Conservation (phyloP, 345 rosid genomes). For the Eucalyptus marginata region DNA sequence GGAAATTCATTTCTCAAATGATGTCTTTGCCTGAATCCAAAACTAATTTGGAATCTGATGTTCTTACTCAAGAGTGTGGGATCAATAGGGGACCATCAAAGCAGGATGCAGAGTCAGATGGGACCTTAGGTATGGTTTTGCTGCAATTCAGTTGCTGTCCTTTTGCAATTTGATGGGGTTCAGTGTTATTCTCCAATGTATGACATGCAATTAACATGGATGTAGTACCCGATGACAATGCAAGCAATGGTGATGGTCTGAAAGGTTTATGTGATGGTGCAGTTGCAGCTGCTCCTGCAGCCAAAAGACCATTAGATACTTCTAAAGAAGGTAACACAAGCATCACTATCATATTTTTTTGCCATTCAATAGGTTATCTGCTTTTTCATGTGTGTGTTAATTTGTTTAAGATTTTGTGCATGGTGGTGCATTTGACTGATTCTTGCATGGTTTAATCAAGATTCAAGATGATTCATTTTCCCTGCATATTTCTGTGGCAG, state of each 20-base stretch:
- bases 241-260: slow-evolving; percentile 5
- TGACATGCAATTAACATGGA: slow-evolving; percentile 14
- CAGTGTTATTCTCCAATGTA: not conserved
- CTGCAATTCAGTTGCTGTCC: not conserved
- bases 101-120: slow-evolving; percentile 3
- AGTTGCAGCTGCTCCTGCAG: slow-evolving; percentile 14
- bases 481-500: not conserved
- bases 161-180: not conserved
- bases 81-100: not conserved
- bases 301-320: slow-evolving; percentile 37
- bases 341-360: not conserved
- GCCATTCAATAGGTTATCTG: not conserved
- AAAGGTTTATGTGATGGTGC: slow-evolving; percentile 2
- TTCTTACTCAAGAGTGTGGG: slow-evolving; percentile 13
- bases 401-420: not conserved
- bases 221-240: slow-evolving; percentile 1
- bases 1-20: slow-evolving; percentile 55
- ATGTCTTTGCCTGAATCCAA: slow-evolving; percentile 31
- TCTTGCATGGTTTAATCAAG: not conserved
- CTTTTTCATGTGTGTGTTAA: not conserved
- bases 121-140: not conserved
- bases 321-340: slow-evolving; percentile 29
- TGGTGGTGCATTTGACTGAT: not conserved
- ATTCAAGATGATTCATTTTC: not conserved
- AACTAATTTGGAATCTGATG: slow-evolving; percentile 11